A percentile compares a stretch with the other conserved stretches of the same genome.
These are phyloP conservation scores for Pyrrhoderma noxium DNA, from an alignment of 1,284 basidiomycete genomes.

Conservation along the genomic window DNA sequence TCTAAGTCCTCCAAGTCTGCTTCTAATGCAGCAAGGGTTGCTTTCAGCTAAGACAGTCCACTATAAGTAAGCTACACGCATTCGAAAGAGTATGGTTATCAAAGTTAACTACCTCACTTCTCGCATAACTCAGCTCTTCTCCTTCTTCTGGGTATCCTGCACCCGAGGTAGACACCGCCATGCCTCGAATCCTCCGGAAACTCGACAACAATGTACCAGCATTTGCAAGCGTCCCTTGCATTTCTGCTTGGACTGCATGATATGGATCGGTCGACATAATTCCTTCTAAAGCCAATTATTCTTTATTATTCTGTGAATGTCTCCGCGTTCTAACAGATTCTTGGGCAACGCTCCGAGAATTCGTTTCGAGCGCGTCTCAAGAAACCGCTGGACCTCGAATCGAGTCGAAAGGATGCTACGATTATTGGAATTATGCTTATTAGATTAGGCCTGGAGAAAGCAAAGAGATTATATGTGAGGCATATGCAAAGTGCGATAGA, in stretches of 20 bases:
- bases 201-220: slow-evolving; percentile 67
- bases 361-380: too few relatives aligned
- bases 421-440: too few relatives aligned
- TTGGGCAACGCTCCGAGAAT: too few relatives aligned
- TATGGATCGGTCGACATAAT: slow-evolving; percentile 74
- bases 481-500: too few relatives aligned
- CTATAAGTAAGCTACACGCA: not conserved
- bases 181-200: slow-evolving; percentile 68
- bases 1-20: slow-evolving; percentile 84
- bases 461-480: too few relatives aligned
- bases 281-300: too few relatives aligned
- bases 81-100: slow-evolving; percentile 1
- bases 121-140: slow-evolving; percentile 67
- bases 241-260: slow-evolving; percentile 71
- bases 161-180: slow-evolving; percentile 28
- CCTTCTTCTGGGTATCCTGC: slow-evolving; percentile 35
- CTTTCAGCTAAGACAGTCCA: slow-evolving; percentile 50
- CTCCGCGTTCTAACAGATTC: too few relatives aligned
- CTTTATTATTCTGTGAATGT: too few relatives aligned
- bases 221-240: slow-evolving; percentile 62
- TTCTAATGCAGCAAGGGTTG: slow-evolving; percentile 68
- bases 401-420: too few relatives aligned
- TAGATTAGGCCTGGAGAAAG: too few relatives aligned
- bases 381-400: too few relatives aligned
- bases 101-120: slow-evolving; percentile 52